Percentiles rank a stretch among this genome's conserved stretches.
phyloP scores from a whole-genome alignment of 2,329 filamentous ascomycete species.

The Diaporthe sp. region DNA sequence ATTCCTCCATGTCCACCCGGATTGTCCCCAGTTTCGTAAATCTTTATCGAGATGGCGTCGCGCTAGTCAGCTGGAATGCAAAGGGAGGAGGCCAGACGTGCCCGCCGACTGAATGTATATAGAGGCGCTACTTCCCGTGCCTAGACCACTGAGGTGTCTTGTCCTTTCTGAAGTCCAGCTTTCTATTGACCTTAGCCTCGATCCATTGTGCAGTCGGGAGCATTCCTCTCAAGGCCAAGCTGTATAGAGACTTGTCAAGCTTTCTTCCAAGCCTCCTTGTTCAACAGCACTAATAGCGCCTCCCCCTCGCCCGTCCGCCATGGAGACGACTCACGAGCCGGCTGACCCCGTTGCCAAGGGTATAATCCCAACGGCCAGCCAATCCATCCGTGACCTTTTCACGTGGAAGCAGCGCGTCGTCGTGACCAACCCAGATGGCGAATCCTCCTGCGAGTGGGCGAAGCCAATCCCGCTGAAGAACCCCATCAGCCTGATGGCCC shows the following conservation, averaged over 20 bases:
- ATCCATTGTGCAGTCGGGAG: constrained; percentile 26
- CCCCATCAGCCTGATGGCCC: constrained; percentile 76
- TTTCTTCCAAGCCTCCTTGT: constrained; percentile 33
- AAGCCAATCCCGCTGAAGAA: constrained; percentile 76
- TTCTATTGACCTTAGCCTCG: background rate
- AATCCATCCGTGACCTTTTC: constrained; percentile 48
- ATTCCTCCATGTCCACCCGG: constrained; percentile 16
- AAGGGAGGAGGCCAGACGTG: background rate
- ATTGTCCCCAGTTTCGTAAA: background rate
- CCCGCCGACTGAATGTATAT: constrained; percentile 3
- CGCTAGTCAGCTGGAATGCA: constrained; percentile 16
- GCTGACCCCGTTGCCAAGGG: constrained; percentile 79
- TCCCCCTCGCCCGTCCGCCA: constrained; percentile 28
- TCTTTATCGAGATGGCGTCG: constrained; percentile 2
- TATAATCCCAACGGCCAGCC: constrained; percentile 52
- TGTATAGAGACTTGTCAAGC: constrained; percentile 26
- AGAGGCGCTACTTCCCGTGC: constrained; percentile 25
- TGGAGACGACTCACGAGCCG: constrained; percentile 56
- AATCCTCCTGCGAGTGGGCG: constrained; percentile 77
- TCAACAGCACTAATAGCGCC: constrained; percentile 9
- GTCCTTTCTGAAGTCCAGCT: constrained; percentile 6
- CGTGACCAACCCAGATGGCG: constrained; percentile 73
- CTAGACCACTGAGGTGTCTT: constrained; percentile 8
- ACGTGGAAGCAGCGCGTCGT: constrained; percentile 81
- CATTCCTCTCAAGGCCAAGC: constrained; percentile 21